Conservation (phyloP, 176 grass and related monocot genomes). For the Oryza glumipatula region DNA sequence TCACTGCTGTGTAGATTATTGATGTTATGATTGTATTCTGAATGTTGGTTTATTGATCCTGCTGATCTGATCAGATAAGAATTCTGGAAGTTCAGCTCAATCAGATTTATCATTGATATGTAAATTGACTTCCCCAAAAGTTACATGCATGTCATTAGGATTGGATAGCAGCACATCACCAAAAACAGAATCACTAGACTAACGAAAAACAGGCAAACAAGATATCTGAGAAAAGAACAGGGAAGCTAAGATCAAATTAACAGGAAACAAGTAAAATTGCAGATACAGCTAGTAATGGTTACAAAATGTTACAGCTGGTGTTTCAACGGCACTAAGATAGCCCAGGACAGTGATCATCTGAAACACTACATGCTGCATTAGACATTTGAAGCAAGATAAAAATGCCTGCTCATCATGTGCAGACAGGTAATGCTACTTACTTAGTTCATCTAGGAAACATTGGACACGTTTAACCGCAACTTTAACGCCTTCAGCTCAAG, state of each 20-base stretch:
- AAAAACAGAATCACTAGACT: not conserved
- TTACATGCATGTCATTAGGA: not conserved
- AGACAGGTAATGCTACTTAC: not conserved
- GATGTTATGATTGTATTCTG: not conserved
- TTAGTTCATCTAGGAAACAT: not conserved
- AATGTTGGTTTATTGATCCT: not conserved
- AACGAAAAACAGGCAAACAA: not conserved
- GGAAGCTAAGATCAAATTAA: not conserved
- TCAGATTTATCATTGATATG: not conserved
- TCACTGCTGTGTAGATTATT: not conserved
- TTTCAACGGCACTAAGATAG: slow-evolving; percentile 8
- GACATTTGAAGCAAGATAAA: not conserved
- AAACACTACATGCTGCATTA: not conserved
- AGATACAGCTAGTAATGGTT: not conserved
- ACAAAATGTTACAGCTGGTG: slow-evolving; percentile 17
- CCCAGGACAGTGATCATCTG: not conserved
- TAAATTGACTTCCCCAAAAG: not conserved
- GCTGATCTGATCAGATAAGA: not conserved
- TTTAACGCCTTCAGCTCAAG: slow-evolving; percentile 41
- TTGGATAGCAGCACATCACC: not conserved
- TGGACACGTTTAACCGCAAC: not conserved
- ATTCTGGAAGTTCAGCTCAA: not conserved
- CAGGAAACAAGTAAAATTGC: not conserved
- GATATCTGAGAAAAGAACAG: not conserved
- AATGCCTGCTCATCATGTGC: not conserved